These are phyloP conservation scores for Tulasnella sp. DNA, from an alignment of 768 basidiomycete species.

Conservation along the genomic window DNA sequence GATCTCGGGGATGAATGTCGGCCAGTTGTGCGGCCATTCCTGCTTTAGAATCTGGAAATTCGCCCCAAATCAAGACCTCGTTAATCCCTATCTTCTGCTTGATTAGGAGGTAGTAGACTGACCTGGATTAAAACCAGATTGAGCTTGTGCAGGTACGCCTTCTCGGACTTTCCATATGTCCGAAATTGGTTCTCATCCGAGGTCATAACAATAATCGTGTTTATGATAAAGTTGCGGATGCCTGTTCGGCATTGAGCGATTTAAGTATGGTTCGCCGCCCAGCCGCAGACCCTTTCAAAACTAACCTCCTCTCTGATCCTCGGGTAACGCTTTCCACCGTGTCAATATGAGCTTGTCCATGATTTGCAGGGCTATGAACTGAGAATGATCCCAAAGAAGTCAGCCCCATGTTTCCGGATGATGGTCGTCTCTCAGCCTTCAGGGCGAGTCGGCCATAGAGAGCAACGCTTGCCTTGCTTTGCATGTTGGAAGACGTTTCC, in stretches of 20 bases:
- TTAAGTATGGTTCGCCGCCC: not conserved
- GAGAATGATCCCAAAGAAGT: conserved; percentile 24
- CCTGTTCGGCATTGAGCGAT: conserved; percentile 46
- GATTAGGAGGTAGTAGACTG: conserved; percentile 34
- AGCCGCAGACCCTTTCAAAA: conserved; percentile 21
- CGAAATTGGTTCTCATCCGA: conserved; percentile 85
- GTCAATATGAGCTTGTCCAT: conserved; percentile 92
- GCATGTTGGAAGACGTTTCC: conserved; percentile 75
- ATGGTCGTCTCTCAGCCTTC: not conserved
- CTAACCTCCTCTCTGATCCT: conserved; percentile 84
- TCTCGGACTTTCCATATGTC: conserved; percentile 56
- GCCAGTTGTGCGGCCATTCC: conserved; percentile 99
- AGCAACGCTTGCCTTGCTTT: conserved; percentile 52
- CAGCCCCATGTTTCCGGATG: not conserved
- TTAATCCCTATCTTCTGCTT: not conserved
- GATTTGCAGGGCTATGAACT: conserved; percentile 98
- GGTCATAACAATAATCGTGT: conserved; percentile 86
- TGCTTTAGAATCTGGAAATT: conserved; percentile 85
- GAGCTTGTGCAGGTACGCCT: conserved; percentile 91
- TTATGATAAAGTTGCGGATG: conserved; percentile 95
- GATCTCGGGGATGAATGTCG: conserved; percentile 92
- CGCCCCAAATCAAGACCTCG: not conserved
- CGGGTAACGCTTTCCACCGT: conserved; percentile 93
- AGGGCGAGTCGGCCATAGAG: conserved; percentile 3
- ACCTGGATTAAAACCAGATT: conserved; percentile 95